Base-by-base conservation (phyloP, 108 stramenopile genomes). In the Cyclotella sp. region DNA sequence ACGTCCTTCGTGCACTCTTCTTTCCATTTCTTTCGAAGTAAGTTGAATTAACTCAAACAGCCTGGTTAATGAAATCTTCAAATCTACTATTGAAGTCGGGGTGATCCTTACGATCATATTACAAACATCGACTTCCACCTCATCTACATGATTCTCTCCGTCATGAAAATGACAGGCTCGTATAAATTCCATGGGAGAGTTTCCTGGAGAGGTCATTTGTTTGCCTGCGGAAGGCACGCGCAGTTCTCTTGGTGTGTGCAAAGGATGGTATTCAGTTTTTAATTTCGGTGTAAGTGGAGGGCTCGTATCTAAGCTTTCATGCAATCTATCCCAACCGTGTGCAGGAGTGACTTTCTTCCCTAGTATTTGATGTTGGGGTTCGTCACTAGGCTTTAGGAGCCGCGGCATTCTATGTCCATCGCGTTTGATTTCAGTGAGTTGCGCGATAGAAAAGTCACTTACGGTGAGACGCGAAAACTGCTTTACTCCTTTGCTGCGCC, bases 1-100 rank as follows among this genome's bases (percentile, higher is more conserved):
- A 68, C 92, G 88, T 13, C 87, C 85, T 41, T 89, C 88, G 82
- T 93, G 92, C 19, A 93, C 89, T 61, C 87, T 90, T 43, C 92
- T 75, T 61, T 93, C 92, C 85, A 93, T 88, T 77, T 91, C 92
- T 67, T 61, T 85, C 19, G 89, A 88, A 26, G 86, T 76, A 24
- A 93, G 53, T 46, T 90, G 82, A 4, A 78, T 66, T 6, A 91
- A 60, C 65, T 93, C 92, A 54, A 82, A 68, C 62, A 91, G 67
- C 55, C 83, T 83, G 46, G 78, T 70, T 11, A 86, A 58, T 62
- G 84, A 84, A 55, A 84, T 88, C n/a, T 75, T 69, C 47, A 87
- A 91, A 71, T 93, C 92, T 49, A 87, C 82, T 46, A 93, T 79
- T 13, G 90, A 80, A 14, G 81, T 84, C n/a, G 92, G 90, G 16